Evolutionary conservation across 441 rosid genomes (phyloP).

Genomic region (Jatropha multifida): DNA sequence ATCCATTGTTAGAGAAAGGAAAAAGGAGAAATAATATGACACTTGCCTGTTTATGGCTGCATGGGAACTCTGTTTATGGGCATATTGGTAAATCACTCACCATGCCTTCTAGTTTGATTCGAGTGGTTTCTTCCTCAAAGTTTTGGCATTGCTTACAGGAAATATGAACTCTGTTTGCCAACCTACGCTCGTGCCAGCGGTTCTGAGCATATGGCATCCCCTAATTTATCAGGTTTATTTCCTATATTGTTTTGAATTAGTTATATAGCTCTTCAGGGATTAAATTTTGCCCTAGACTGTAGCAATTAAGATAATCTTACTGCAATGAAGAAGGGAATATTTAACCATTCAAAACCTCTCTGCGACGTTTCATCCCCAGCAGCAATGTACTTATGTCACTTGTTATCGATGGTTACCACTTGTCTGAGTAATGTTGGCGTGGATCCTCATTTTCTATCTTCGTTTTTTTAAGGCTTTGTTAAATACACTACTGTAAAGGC

Average conservation of each 20-base stretch:
- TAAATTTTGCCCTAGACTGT: not conserved
- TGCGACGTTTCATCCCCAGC: not conserved
- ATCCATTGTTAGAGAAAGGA: constrained; percentile 1
- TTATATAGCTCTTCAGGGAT: not conserved
- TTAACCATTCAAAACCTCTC: not conserved
- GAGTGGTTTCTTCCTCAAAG: not conserved
- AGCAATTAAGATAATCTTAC: not conserved
- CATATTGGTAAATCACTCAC: not conserved
- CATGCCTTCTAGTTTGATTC: not conserved
- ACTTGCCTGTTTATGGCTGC: not conserved
- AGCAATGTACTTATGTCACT: not conserved
- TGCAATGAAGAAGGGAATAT: not conserved
- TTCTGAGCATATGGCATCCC: not conserved
- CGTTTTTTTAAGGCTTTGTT: too few relatives aligned
- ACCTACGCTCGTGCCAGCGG: not conserved
- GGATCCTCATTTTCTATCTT: not conserved
- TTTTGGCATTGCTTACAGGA: not conserved
- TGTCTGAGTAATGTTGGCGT: not conserved
- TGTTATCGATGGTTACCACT: not conserved
- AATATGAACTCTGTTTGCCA: constrained; percentile 9
- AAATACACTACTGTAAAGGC: too few relatives aligned
- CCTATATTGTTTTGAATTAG: not conserved
- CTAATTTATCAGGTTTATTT: not conserved
- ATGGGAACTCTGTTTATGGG: not conserved
- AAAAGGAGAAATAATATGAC: not conserved